Percentiles rank a stretch among this genome's conserved stretches.
Evolutionary conservation across 805 yeast species (phyloP).

Genomic region (Yarrowia sp.): DNA sequence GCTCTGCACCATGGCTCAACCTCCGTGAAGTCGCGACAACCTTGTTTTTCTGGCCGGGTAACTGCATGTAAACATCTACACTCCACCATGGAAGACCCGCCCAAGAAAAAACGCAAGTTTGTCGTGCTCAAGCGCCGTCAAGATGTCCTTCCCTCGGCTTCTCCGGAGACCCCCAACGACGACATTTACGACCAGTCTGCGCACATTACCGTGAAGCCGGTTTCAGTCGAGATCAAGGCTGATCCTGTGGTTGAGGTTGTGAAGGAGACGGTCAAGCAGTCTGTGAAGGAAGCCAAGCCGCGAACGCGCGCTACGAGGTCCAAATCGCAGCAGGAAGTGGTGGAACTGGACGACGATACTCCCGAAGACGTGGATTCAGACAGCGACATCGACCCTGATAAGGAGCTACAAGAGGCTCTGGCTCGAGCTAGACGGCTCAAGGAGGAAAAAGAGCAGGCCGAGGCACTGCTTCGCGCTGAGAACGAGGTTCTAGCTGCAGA

Average conservation of each 20-base stretch:
- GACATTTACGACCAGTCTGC: conserved; percentile 9
- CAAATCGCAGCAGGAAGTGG: background rate
- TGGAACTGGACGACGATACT: background rate
- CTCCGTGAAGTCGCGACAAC: background rate
- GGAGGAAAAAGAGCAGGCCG: background rate
- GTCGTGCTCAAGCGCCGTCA: background rate
- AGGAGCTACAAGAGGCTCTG: background rate
- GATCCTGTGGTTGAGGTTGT: background rate
- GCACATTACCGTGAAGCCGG: background rate
- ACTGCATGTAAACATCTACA: background rate
- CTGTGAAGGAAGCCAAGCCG: no score
- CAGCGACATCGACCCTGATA: background rate
- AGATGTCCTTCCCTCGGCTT: no score
- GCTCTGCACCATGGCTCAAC: background rate
- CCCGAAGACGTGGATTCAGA: background rate
- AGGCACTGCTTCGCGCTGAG: background rate
- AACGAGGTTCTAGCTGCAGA: background rate
- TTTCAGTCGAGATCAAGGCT: background rate
- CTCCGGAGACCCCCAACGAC: no score
- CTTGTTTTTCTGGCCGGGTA: background rate
- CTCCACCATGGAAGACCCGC: background rate
- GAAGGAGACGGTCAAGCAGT: background rate
- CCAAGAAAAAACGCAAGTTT: conserved; percentile 8
- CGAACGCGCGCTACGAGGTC: background rate
- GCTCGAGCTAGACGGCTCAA: background rate